Conservation (phyloP, 2,329 filamentous ascomycete genomes). For the Endoconidiophora polonica region DNA sequence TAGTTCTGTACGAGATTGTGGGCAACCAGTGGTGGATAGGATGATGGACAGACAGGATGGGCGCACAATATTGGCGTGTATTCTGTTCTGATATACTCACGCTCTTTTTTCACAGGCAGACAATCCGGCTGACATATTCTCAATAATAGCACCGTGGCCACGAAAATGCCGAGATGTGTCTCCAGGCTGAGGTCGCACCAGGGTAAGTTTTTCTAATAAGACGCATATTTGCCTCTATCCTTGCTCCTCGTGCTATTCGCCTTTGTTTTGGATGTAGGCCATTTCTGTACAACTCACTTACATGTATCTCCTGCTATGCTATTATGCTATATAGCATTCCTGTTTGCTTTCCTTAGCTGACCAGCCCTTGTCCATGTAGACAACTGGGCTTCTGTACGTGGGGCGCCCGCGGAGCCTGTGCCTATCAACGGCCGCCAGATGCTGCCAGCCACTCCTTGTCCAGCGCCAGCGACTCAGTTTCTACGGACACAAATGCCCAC, state of each 20-base stretch:
- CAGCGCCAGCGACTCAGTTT: no score
- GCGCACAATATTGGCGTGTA: constrained; percentile 9
- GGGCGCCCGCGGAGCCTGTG: constrained; percentile 33
- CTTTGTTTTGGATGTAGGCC: no score
- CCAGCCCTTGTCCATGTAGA: constrained; percentile 17
- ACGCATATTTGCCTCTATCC: background rate
- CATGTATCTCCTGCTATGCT: no score
- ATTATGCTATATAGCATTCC: background rate
- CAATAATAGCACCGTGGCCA: constrained; percentile 17
- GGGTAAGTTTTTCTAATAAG: constrained; percentile 3
- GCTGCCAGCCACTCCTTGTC: background rate
- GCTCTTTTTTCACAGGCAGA: no score
- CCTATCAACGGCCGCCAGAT: constrained; percentile 3
- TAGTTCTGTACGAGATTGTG: no score
- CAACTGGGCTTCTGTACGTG: constrained; percentile 40
- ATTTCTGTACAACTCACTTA: no score
- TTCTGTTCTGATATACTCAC: background rate
- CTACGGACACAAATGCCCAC: no score
- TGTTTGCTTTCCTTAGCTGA: background rate
- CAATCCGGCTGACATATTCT: no score
- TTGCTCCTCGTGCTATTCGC: no score
- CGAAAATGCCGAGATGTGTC: constrained; percentile 26
- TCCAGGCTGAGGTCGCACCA: constrained; percentile 21
- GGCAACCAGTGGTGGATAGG: no score
- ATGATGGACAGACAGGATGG: constrained; percentile 19